Percentiles rank a stretch among this genome's conserved stretches.
Conservation (phyloP, 768 basidiomycete species). For the Pisolithus tinctorius region DNA sequence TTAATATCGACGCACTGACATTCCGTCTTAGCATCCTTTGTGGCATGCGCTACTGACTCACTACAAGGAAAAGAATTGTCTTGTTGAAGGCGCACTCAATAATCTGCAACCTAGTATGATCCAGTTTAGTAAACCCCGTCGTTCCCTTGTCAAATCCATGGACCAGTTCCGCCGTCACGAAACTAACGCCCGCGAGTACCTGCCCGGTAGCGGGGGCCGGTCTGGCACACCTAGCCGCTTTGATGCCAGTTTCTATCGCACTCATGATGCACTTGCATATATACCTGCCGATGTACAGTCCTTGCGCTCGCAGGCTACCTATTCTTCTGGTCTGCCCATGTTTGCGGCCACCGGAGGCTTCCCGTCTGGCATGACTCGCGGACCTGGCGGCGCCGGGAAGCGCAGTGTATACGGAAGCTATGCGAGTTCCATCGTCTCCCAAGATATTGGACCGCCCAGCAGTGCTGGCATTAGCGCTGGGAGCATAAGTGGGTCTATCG, state of each 20-base stretch:
- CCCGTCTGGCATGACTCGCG: slow-evolving; percentile 59
- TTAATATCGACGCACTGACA: slow-evolving; percentile 2
- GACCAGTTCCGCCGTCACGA: slow-evolving; percentile 93
- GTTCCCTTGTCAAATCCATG: slow-evolving; percentile 82
- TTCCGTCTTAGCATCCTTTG: slow-evolving; percentile 71
- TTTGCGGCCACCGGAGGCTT: slow-evolving; percentile 69
- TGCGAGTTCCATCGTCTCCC: slow-evolving; percentile 89
- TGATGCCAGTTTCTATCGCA: slow-evolving; percentile 92
- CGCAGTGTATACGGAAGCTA: slow-evolving; percentile 74
- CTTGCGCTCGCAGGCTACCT: slow-evolving; percentile 92
- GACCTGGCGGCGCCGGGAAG: slow-evolving; percentile 54
- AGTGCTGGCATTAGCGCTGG: slow-evolving; percentile 53
- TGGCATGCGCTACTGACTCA: slow-evolving; percentile 99
- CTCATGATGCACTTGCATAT: slow-evolving; percentile 88
- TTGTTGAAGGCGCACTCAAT: slow-evolving; percentile 94
- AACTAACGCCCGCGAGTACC: slow-evolving; percentile 80
- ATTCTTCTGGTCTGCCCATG: slow-evolving; percentile 86
- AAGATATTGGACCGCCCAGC: slow-evolving; percentile 68
- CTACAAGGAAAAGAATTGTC: slow-evolving; percentile 91
- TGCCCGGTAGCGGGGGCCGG: slow-evolving; percentile 39
- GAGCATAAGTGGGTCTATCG: slow-evolving; percentile 49
- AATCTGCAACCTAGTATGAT: slow-evolving; percentile 99
- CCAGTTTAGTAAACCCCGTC: slow-evolving; percentile 96
- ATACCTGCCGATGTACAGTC: slow-evolving; percentile 96
- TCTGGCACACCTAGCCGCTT: slow-evolving; percentile 93